Conservation (phyloP, 2,329 filamentous ascomycete species). For the Talaromyces sp. region DNA sequence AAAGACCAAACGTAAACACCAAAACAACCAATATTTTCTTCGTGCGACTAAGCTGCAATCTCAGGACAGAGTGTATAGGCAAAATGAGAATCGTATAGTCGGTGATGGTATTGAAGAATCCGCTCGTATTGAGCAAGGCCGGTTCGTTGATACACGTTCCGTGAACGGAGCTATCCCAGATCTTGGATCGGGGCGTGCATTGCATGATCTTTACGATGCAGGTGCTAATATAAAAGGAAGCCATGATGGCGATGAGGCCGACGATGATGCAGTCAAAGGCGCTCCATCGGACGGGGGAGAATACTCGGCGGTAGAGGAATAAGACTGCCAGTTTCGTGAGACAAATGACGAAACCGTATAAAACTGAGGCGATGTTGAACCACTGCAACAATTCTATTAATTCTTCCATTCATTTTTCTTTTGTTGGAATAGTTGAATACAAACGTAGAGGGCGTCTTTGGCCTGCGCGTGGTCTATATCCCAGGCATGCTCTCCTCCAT, state of each 20-base stretch:
- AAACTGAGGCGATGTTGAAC: constrained; percentile 18
- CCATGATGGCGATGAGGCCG: constrained; percentile 15
- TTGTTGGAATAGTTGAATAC: background rate
- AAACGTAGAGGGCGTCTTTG: constrained; percentile 11
- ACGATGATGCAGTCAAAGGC: constrained; percentile 16
- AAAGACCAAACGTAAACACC: constrained; percentile 16
- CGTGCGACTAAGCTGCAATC: constrained; percentile 13
- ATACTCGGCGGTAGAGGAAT: constrained; percentile 21
- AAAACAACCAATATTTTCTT: constrained; percentile 11
- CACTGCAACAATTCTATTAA: background rate
- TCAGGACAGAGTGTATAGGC: constrained; percentile 15
- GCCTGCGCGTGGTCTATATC: constrained; percentile 11
- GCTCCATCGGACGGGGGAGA: constrained; percentile 17
- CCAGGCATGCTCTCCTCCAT: constrained; percentile 16
- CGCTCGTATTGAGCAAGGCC: constrained; percentile 14
- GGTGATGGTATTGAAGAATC: constrained; percentile 17
- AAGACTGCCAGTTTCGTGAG: constrained; percentile 22
- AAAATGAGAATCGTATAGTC: constrained; percentile 17
- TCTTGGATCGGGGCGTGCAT: constrained; percentile 18
- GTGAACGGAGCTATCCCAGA: constrained; percentile 13
- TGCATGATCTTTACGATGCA: constrained; percentile 18
- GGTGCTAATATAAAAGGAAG: constrained; percentile 19
- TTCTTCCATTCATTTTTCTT: background rate
- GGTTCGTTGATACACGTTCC: constrained; percentile 18
- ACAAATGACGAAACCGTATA: constrained; percentile 21